phyloP scores from a whole-genome alignment of 2,329 filamentous ascomycete genomes.

The Colletotrichum nymphaeae region DNA sequence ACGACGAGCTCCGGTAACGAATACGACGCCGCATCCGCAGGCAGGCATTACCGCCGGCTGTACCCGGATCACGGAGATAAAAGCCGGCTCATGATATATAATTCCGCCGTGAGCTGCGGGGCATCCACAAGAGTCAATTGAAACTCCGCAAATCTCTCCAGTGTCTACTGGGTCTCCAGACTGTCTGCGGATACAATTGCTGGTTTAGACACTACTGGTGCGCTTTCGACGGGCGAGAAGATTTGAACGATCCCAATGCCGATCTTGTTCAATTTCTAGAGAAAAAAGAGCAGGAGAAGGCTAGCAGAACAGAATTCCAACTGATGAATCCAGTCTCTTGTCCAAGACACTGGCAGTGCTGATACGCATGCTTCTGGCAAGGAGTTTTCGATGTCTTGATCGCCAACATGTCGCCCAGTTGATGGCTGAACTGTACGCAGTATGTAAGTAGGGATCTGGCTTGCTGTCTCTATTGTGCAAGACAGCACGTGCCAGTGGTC shows the following conservation, averaged over 20 bases:
- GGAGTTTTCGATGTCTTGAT: too few relatives aligned
- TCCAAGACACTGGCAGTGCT: background rate
- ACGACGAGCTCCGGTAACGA: background rate
- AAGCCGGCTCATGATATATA: background rate
- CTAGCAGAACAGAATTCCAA: background rate
- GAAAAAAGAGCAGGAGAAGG: background rate
- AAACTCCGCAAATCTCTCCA: background rate
- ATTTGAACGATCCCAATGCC: too few relatives aligned
- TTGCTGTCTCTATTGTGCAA: background rate
- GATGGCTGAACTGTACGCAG: background rate
- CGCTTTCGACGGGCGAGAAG: background rate
- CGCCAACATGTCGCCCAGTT: too few relatives aligned
- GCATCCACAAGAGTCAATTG: background rate
- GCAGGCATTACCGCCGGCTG: background rate
- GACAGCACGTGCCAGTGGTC: background rate
- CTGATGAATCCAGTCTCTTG: background rate
- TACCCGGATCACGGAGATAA: background rate
- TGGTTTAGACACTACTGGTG: background rate
- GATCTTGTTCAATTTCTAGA: background rate
- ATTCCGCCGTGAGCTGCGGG: background rate
- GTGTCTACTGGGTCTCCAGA: background rate
- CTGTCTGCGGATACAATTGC: background rate
- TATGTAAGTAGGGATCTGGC: background rate
- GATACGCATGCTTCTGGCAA: too few relatives aligned
- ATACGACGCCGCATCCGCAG: background rate